Base-by-base conservation (phyloP, 2,329 filamentous ascomycete genomes). In the Didymella exigua region DNA sequence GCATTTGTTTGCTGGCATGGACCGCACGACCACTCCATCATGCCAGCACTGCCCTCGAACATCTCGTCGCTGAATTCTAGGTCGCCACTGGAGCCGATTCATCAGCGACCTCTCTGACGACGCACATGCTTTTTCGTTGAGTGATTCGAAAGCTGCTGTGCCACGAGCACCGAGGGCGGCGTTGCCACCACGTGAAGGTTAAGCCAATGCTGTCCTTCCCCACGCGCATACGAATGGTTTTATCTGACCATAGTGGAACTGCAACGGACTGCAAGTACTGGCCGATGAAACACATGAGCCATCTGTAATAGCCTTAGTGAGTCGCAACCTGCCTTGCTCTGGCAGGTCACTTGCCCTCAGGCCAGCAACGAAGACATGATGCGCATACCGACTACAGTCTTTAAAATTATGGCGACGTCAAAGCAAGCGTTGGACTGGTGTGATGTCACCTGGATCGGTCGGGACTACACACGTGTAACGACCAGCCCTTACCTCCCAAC, bases 191-290 rank as follows among this genome's bases (percentile, higher is more conserved):
- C 27, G 54, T 49, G 49, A 54, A 44, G 41, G 42, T 47, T 43
- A 50, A 48, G 26, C 49, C 49, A 21, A 52, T 41, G 48, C 13
- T 37, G 46, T 50, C 41, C 36, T 26, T 55, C 46, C 52, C 27
- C 41, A 41, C 40, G 24, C 21, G 40, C 41, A 49, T 41, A 37
- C 34, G 34, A 37, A 30, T 27, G 21, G 14, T 46, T 21, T 11
- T 23, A 33, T 29, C 27, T 36, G 27, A 37, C 14, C 26, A 19
- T 21, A 14, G 13, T n/a, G 26, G 18, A 8, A 21, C 8, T 9
- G 10, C 16, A 14, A 34, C 5, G 10, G 19, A 7, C 8, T 5
- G n/a, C 33, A 11, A 36, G 16, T 18, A 16, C 33, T 36, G 33
- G 18, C 3, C 10, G 6, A n/a, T 13, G 24, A 2, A 24, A 3